Base-by-base conservation (phyloP, 257 asterid genomes). In the Ballota nigra region DNA sequence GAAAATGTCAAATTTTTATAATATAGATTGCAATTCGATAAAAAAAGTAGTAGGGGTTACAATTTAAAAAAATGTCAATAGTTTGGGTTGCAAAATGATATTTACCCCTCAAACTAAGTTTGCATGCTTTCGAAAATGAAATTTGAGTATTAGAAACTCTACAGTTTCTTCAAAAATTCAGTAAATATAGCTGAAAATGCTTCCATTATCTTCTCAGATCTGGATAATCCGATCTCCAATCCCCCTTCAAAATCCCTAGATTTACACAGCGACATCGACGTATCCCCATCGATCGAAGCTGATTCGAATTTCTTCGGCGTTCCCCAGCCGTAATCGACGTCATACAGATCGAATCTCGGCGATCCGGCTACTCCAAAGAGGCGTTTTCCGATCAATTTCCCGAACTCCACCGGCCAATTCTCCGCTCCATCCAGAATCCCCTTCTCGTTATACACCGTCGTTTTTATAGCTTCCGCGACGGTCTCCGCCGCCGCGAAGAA, bases 271-370 rank as follows among this genome's bases (percentile, higher is more conserved):
- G 85, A 81, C 85, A 81, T 81, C 5, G 85, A 81, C 11, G 77
- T 49, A 11, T 78, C 85, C 36, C 61, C n/a, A n/a, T 78, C 85
- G 11, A 78, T 81, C 5, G 85, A 78, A 6, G 81, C 72, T 8
- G 86, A 72, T 38, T 82, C 86, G 13, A 63, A 75, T 67, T 82
- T 82, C 63, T 16, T 79, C 66, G 81, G 81, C 67, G 52, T 47
- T 12, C 83, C 86, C 86, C 86, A 82, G 0, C 83, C 86, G 65
- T 75, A 82, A 60, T 82, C 83, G 12, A 64, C 77, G 16, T 76
- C 83, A 15, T 82, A 82, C 5, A 82, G 71, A 69, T 82, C 86
- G 28, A 82, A 79, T 11, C 82, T 24, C 7, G 83, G 86, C 55
- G 82, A 82, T 0, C 86, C 86, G 22, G 83, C 83, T 43, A 79